Evolutionary conservation across 179 eudicot genomes (phyloP).

Genomic region (Heliamphora pulchella): DNA sequence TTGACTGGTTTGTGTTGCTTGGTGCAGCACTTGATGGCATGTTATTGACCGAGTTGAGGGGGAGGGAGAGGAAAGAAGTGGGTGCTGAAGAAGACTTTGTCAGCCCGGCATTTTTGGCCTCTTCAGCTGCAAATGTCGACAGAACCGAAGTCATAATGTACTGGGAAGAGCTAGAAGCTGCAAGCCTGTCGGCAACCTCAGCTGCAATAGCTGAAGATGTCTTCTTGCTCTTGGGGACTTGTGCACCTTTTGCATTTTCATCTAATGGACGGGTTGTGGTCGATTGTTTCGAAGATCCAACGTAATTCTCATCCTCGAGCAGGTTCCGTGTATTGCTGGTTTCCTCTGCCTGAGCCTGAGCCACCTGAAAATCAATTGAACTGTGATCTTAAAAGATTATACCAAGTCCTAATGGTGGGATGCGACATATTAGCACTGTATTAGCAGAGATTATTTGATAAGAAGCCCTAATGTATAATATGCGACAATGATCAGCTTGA

Average conservation of each 20-base stretch:
- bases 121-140: conserved; percentile 90
- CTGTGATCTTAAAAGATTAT: neutral
- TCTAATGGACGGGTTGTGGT: conserved; percentile 23
- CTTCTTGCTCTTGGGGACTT: conserved; percentile 52
- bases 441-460: neutral
- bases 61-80: conserved; percentile 27
- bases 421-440: neutral
- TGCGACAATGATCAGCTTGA: neutral
- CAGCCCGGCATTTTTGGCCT: conserved; percentile 59
- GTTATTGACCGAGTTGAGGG: conserved; percentile 18
- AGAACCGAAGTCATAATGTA: conserved; percentile 86
- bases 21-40: conserved; percentile 15
- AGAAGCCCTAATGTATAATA: neutral
- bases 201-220: conserved; percentile 84
- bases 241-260: conserved; percentile 27
- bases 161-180: conserved; percentile 90
- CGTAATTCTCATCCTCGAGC: conserved; percentile 57
- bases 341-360: conserved; percentile 71
- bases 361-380: conserved; percentile 49
- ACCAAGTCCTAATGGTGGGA: neutral
- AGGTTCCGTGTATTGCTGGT: conserved; percentile 54
- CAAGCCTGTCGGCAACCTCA: conserved; percentile 84
- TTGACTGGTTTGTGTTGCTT: too few species aligned
- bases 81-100: conserved; percentile 38
- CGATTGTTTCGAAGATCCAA: conserved; percentile 28